These are phyloP conservation scores for Crithidia mellificae DNA, from an alignment of 208 protist genomes.

Conservation along the genomic window DNA sequence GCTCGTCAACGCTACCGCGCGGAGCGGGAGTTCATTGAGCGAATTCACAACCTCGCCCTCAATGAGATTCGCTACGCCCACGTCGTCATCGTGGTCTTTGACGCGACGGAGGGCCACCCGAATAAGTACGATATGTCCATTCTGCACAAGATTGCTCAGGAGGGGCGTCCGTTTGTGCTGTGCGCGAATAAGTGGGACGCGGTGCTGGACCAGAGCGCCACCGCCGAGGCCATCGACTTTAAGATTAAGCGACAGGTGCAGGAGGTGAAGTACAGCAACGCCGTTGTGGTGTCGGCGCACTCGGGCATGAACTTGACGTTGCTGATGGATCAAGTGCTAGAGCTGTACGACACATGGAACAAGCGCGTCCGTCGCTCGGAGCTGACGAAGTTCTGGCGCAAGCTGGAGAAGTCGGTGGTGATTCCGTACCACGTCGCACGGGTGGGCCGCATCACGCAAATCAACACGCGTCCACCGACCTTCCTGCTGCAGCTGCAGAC, in stretches of 20 bases:
- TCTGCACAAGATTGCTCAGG: slow-evolving; percentile 77
- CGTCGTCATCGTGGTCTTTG: slow-evolving; percentile 89
- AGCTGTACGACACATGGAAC: slow-evolving; percentile 91
- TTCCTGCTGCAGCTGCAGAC: slow-evolving; percentile 90
- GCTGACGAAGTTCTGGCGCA: slow-evolving; percentile 89
- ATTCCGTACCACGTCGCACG: slow-evolving; percentile 89
- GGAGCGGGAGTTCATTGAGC: slow-evolving; percentile 81
- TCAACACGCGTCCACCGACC: slow-evolving; percentile 85
- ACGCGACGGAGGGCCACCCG: slow-evolving; percentile 90
- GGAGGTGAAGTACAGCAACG: slow-evolving; percentile 90
- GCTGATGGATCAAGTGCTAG: slow-evolving; percentile 83
- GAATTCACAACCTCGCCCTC: slow-evolving; percentile 75
- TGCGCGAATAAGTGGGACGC: slow-evolving; percentile 94
- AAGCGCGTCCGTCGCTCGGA: slow-evolving; percentile 81
- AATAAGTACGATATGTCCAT: slow-evolving; percentile 94
- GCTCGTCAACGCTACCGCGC: slow-evolving; percentile 71
- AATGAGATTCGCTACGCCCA: slow-evolving; percentile 87
- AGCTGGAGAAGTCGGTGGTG: slow-evolving; percentile 89
- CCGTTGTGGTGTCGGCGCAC: slow-evolving; percentile 87
- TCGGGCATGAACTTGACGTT: slow-evolving; percentile 88
- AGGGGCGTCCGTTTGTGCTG: slow-evolving; percentile 87
- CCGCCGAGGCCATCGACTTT: slow-evolving; percentile 91
- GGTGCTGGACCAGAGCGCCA: slow-evolving; percentile 85
- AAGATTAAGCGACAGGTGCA: slow-evolving; percentile 91
- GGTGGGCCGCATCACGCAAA: slow-evolving; percentile 82